Conservation (phyloP, 2,329 filamentous ascomycete species). For the Cordyceps militaris region DNA sequence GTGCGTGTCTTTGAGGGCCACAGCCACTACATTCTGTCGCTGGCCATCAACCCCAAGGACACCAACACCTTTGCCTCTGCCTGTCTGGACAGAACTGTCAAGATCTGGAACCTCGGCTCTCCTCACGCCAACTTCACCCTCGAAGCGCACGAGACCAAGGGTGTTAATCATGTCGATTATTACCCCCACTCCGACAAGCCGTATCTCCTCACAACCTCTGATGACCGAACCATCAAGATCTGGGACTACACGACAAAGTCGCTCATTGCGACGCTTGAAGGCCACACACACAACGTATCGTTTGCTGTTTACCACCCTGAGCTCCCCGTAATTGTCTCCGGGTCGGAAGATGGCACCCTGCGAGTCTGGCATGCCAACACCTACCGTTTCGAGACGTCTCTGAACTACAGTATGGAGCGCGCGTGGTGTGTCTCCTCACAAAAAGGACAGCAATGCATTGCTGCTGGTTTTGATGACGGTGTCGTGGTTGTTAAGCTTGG, state of each 20-base stretch:
- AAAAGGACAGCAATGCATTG: constrained; percentile 86
- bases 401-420: constrained; percentile 92
- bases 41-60: constrained; percentile 96
- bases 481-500: constrained; percentile 97
- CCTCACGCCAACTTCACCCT: constrained; percentile 94
- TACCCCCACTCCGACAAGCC: constrained; percentile 67
- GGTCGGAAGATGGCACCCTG: constrained; percentile 93
- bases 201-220: constrained; percentile 92
- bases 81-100: constrained; percentile 92
- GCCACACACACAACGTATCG: constrained; percentile 95
- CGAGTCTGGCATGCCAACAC: constrained; percentile 99
- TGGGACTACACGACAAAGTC: constrained; percentile 99
- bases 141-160: constrained; percentile 94
- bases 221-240: constrained; percentile 93
- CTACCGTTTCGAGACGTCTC: constrained; percentile 88
- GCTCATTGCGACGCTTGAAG: constrained; percentile 90
- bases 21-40: constrained; percentile 91
- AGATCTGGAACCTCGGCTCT: constrained; percentile 95
- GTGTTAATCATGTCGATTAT: constrained; percentile 96
- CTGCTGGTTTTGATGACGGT: constrained; percentile 95
- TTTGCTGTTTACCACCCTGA: constrained; percentile 98
- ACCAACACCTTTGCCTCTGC: constrained; percentile 89
- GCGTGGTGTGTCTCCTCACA: constrained; percentile 98
- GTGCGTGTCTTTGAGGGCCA: constrained; percentile 96
- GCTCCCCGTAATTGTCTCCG: constrained; percentile 92